Conservation (phyloP, 2,329 filamentous ascomycete species). For the Zymoseptoria passerinii region DNA sequence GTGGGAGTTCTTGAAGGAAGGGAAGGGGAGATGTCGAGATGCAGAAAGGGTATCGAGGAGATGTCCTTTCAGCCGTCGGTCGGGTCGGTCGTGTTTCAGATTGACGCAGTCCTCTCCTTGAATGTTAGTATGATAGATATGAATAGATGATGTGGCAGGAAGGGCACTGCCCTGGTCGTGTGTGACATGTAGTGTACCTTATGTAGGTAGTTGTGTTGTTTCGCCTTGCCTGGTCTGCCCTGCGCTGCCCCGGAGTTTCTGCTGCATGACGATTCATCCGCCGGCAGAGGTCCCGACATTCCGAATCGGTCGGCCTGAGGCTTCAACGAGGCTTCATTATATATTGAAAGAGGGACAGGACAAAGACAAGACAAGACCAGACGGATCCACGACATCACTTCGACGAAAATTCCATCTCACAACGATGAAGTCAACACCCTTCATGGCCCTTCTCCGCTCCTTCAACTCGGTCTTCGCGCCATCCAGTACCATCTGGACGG, state of each 20-base stretch:
- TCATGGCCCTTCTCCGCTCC: slow-evolving; percentile 15
- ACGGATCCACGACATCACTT: neutral
- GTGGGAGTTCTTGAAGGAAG: neutral
- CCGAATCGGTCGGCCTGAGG: too few species aligned
- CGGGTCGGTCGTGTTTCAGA: too few species aligned
- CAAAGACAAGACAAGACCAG: neutral
- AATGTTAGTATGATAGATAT: neutral
- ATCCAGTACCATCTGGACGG: slow-evolving; percentile 5
- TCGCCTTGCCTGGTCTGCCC: too few species aligned
- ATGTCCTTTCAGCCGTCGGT: neutral
- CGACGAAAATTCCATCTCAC: neutral
- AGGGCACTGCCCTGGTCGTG: neutral
- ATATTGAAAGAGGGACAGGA: too few species aligned
- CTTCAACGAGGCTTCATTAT: too few species aligned
- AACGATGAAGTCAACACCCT: slow-evolving; percentile 19
- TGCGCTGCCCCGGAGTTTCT: neutral
- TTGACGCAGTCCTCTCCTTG: too few species aligned
- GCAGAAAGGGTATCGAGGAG: neutral
- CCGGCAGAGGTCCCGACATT: neutral
- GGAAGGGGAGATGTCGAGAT: too few species aligned
- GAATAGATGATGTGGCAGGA: neutral
- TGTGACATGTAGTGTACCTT: too few species aligned
- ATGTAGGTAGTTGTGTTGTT: too few species aligned
- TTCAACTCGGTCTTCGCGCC: neutral
- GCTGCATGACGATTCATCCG: neutral